Evolutionary conservation across 2,329 filamentous ascomycete genomes (phyloP).

Genomic region (Stromatinia cepivora): DNA sequence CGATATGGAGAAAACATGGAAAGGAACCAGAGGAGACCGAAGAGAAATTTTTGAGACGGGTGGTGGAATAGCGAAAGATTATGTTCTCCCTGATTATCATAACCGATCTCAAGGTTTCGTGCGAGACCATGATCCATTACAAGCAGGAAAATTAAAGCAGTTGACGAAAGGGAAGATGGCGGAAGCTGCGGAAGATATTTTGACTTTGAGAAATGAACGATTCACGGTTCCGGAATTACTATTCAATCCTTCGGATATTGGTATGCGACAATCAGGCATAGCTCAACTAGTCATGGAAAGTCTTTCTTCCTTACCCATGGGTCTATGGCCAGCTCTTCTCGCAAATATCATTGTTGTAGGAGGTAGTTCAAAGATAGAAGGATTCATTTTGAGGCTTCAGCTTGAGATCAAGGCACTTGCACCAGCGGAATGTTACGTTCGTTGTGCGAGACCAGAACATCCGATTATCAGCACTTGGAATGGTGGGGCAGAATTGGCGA

Average conservation of each 20-base stretch:
- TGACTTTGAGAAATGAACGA: conserved; percentile 88
- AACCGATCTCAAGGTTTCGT: conserved; percentile 63
- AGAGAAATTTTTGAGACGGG: conserved; percentile 49
- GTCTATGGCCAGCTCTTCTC: conserved; percentile 78
- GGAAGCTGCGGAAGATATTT: conserved; percentile 68
- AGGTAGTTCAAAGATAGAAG: conserved; percentile 76
- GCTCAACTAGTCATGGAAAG: conserved; percentile 81
- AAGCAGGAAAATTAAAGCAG: conserved; percentile 53
- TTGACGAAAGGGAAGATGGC: conserved; percentile 46
- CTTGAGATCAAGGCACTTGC: conserved; percentile 70
- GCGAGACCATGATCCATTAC: conserved; percentile 72
- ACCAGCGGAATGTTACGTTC: conserved; percentile 74
- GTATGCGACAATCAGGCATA: conserved; percentile 79
- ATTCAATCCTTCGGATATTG: conserved; percentile 83
- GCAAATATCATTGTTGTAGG: conserved; percentile 89
- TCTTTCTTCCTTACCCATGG: conserved; percentile 72
- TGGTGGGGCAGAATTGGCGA: conserved; percentile 77
- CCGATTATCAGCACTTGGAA: conserved; percentile 82
- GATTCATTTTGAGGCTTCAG: conserved; percentile 78
- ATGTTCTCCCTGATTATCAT: conserved; percentile 82
- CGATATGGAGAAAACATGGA: conserved; percentile 84
- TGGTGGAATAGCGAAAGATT: conserved; percentile 76
- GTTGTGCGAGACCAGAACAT: conserved; percentile 68
- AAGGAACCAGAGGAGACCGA: conserved; percentile 64
- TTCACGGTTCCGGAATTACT: conserved; percentile 88